A percentile compares a stretch with the other conserved stretches of the same genome.
phyloP scores from a whole-genome alignment of 805 yeast genomes.

The Danielia oregonensis region DNA sequence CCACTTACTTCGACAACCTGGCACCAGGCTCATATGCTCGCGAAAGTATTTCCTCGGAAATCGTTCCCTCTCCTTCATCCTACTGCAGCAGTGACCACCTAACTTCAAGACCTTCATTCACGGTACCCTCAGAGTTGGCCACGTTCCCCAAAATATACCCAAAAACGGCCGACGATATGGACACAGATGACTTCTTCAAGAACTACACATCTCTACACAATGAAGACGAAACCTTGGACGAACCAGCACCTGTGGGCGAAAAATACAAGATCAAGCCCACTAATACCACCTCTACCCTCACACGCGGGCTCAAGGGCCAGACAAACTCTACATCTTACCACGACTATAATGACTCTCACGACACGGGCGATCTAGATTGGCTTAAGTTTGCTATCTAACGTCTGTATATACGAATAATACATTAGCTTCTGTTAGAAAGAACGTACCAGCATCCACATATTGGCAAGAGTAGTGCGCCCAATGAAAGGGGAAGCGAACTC shows the following conservation, averaged over 20 bases:
- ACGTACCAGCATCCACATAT: too few species aligned
- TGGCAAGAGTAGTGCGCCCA: too few species aligned
- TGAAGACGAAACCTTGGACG: conserved; percentile 14
- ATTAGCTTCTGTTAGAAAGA: too few species aligned
- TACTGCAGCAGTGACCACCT: conserved; percentile 5
- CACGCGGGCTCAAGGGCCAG: conserved; percentile 15
- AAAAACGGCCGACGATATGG: conserved; percentile 9
- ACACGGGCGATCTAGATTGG: conserved; percentile 28
- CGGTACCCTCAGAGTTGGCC: conserved; percentile 10
- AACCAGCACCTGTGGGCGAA: conserved; percentile 9
- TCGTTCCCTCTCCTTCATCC: conserved; percentile 13
- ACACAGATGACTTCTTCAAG: conserved; percentile 20
- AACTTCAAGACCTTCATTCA: conserved; percentile 8
- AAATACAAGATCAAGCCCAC: conserved; percentile 14
- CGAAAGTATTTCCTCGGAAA: conserved; percentile 2
- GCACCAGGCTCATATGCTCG: background rate
- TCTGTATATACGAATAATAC: too few species aligned
- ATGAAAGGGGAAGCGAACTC: background rate
- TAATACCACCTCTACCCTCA: conserved; percentile 12
- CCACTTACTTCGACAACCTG: conserved; percentile 19
- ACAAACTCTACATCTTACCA: background rate
- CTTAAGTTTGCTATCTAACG: conserved; percentile 26
- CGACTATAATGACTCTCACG: conserved; percentile 7
- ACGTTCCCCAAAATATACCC: conserved; percentile 1
- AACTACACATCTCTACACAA: conserved; percentile 20